Percentiles rank a stretch among this genome's conserved stretches.
phyloP scores from a whole-genome alignment of 129 eudicot species.

The Helichrysum umbraculigerum region DNA sequence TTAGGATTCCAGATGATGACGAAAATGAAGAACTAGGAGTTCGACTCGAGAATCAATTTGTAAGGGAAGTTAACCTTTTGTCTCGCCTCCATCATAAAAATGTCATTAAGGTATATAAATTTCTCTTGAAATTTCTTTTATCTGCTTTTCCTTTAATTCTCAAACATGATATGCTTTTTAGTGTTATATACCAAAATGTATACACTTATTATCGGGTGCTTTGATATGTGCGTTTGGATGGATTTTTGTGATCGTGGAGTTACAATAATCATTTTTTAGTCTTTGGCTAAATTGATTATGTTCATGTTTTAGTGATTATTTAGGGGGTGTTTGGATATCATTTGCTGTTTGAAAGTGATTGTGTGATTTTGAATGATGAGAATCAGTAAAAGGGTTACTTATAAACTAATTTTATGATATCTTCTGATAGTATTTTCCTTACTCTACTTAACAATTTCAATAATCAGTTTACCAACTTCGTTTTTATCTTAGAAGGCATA shows the following conservation, averaged over 20 bases:
- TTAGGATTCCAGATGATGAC: constrained; percentile 82
- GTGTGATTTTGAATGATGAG: not conserved
- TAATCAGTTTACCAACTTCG: not conserved
- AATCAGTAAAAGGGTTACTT: not conserved
- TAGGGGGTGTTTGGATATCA: not conserved
- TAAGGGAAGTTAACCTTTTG: constrained; percentile 73
- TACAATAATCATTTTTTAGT: constrained; percentile 1
- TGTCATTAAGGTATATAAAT: constrained; percentile 29
- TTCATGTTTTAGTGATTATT: not conserved
- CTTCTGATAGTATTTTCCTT: not conserved
- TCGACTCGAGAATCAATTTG: constrained; percentile 76
- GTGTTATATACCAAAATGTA: not conserved
- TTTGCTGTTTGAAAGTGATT: not conserved
- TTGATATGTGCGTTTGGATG: not conserved
- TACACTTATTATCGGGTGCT: not conserved
- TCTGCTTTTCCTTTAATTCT: not conserved
- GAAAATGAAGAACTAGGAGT: constrained; percentile 66
- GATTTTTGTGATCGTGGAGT: not conserved
- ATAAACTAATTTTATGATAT: too few relatives aligned
- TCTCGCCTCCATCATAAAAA: constrained; percentile 68
- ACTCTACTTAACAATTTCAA: not conserved
- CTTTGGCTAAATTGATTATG: not conserved
- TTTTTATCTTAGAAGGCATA: not conserved
- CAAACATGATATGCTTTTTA: not conserved
- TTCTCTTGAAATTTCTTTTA: not conserved